Conservation (phyloP, 306 rosid genomes). For the Lathyrus oleraceus region DNA sequence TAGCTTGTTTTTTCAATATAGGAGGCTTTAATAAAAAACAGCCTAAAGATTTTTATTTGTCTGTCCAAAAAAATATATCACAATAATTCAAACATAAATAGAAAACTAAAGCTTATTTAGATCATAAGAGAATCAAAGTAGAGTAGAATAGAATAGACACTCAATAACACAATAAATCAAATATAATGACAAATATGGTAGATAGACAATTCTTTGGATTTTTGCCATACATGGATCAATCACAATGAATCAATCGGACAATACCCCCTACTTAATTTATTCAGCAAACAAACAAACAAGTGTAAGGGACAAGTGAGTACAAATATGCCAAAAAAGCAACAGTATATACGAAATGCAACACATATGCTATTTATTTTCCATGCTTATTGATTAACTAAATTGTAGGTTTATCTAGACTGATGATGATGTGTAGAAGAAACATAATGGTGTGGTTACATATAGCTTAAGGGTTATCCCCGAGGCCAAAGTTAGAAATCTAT, state of each 20-base stretch:
- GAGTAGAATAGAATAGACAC: no score
- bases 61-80: no score
- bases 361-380: not conserved
- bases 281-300: conserved; percentile 6
- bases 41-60: no score
- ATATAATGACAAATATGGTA: not conserved
- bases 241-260: not conserved
- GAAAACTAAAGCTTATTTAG: no score
- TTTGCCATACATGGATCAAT: not conserved
- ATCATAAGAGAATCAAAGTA: no score
- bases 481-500: no score
- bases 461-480: no score
- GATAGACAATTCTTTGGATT: not conserved
- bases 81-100: no score
- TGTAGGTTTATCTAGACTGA: not conserved
- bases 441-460: no score
- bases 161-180: not conserved
- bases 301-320: not conserved
- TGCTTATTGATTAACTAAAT: not conserved
- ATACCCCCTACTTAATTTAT: not conserved
- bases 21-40: no score
- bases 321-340: not conserved
- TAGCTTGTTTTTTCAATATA: no score
- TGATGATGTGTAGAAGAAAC: no score
- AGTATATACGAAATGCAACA: not conserved